Percentiles rank a stretch among this genome's conserved stretches.
phyloP scores from a whole-genome alignment of 2,329 filamentous ascomycete genomes.

The Domatiomyces catenatus region DNA sequence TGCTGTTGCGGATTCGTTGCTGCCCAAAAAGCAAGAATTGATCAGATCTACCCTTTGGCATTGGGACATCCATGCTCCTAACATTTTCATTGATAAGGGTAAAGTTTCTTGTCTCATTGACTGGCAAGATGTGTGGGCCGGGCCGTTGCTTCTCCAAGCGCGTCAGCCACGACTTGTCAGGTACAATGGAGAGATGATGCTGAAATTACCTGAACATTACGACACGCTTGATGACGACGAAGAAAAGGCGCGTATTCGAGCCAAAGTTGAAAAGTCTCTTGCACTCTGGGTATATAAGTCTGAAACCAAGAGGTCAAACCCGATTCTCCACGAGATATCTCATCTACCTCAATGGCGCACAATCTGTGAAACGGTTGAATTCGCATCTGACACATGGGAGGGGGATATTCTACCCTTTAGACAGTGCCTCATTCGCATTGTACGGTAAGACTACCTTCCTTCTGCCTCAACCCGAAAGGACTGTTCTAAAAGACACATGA shows the following conservation, averaged over 20 bases:
- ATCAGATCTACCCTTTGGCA: background rate
- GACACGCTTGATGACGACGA: background rate
- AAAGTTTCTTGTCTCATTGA: conserved; percentile 28
- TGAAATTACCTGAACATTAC: background rate
- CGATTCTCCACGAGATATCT: background rate
- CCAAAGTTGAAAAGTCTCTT: background rate
- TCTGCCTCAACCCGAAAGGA: background rate
- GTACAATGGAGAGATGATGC: background rate
- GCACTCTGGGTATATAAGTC: background rate
- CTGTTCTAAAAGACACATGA: background rate
- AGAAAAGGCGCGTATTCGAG: background rate
- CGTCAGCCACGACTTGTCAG: background rate
- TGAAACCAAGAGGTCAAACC: background rate
- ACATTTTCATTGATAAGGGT: background rate
- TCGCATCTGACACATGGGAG: background rate
- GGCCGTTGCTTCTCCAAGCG: background rate
- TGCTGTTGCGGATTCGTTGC: background rate
- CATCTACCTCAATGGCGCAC: background rate
- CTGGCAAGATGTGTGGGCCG: conserved; percentile 26
- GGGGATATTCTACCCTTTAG: background rate
- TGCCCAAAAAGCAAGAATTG: background rate
- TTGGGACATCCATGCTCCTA: background rate
- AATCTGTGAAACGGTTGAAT: background rate
- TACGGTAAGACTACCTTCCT: background rate
- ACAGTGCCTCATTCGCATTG: background rate